These are phyloP conservation scores for Citrullus colocynthis DNA, from an alignment of 306 rosid species.

Conservation along the genomic window DNA sequence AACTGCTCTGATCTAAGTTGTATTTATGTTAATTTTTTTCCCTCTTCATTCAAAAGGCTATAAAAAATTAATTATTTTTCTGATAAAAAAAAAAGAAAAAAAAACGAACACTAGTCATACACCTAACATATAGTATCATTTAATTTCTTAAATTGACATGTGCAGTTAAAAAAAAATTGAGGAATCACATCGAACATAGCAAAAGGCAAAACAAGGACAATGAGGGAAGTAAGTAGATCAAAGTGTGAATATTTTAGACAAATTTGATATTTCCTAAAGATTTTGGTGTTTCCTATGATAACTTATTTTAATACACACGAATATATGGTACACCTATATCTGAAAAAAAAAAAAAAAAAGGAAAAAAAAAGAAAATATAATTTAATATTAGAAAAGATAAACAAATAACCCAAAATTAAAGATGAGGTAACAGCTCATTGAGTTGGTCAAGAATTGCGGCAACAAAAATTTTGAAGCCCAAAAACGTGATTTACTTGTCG, in stretches of 20 bases:
- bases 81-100: no score
- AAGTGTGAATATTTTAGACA: slow-evolving; percentile 4
- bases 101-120: neutral
- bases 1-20: no score
- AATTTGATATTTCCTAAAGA: slow-evolving; percentile 12
- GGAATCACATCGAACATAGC: neutral
- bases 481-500: slow-evolving; percentile 1
- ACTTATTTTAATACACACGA: neutral
- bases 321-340: neutral
- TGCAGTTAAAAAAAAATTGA: neutral
- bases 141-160: neutral
- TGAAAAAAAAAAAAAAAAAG: neutral
- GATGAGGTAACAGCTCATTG: neutral
- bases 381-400: neutral
- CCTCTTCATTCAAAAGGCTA: no score
- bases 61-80: no score
- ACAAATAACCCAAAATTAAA: neutral
- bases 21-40: no score
- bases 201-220: neutral
- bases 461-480: neutral
- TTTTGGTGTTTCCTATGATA: slow-evolving; percentile 24
- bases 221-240: neutral
- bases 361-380: neutral
- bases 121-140: neutral
- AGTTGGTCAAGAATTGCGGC: slow-evolving; percentile 22